phyloP scores from a whole-genome alignment of 2,329 filamentous ascomycete genomes.

The Aspergillus ustus region DNA sequence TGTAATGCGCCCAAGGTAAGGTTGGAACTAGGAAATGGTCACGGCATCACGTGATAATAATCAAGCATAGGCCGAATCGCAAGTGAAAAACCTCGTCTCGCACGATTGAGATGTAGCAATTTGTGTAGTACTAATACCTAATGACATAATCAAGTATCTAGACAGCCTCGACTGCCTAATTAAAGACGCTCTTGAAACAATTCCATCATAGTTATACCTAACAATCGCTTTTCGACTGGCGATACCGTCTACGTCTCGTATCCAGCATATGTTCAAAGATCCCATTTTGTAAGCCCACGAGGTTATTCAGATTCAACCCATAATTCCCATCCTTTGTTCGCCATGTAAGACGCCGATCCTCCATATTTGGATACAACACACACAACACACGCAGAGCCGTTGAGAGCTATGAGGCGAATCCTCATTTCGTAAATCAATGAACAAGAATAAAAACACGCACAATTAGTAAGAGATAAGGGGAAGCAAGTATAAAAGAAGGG shows the following conservation, averaged over 20 bases:
- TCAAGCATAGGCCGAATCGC: background rate
- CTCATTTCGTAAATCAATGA: conserved; percentile 27
- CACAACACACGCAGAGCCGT: conserved; percentile 28
- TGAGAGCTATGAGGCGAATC: conserved; percentile 27
- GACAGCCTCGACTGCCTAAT: conserved; percentile 5
- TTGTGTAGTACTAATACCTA: conserved; percentile 9
- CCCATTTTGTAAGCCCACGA: conserved; percentile 26
- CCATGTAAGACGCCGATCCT: conserved; percentile 29
- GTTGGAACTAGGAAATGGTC: background rate
- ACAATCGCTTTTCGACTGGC: conserved; percentile 20
- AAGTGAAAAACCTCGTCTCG: background rate
- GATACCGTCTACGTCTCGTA: conserved; percentile 25
- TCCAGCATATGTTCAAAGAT: conserved; percentile 32
- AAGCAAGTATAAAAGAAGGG: conserved; percentile 16
- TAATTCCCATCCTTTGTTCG: conserved; percentile 26
- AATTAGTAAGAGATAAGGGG: conserved; percentile 22
- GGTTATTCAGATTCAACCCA: conserved; percentile 24
- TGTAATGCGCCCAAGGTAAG: background rate
- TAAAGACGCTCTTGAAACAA: background rate
- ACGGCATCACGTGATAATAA: background rate
- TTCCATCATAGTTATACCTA: background rate
- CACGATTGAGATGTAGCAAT: background rate
- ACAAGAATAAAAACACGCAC: conserved; percentile 26
- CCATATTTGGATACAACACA: conserved; percentile 28
- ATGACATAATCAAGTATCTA: conserved; percentile 1